Evolutionary conservation across 345 rosid species (phyloP).

Genomic region (Salix udensis): DNA sequence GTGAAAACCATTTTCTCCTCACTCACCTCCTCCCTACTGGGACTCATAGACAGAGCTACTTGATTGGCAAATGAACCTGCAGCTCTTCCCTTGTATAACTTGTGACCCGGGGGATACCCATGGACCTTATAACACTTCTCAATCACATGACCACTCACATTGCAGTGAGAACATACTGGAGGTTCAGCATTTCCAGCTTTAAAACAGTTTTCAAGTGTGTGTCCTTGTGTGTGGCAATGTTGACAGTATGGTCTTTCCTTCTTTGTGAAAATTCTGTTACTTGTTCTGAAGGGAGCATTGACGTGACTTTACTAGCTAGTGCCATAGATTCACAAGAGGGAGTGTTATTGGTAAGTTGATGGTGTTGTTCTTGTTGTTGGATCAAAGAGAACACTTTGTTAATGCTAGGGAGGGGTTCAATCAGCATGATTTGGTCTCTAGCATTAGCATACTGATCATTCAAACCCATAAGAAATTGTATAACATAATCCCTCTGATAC

Average conservation of each 20-base stretch:
- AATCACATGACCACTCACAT: neutral
- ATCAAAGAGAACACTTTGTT: neutral
- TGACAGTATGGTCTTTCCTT: neutral
- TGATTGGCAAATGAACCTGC: too few relatives aligned
- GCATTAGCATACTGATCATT: too few relatives aligned
- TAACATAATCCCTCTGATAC: too few relatives aligned
- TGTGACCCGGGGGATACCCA: too few relatives aligned
- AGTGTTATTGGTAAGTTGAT: neutral
- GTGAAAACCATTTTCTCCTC: too few relatives aligned
- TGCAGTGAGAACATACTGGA: neutral
- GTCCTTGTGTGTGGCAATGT: neutral
- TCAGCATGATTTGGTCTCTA: neutral
- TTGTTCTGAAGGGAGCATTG: accelerated
- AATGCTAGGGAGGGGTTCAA: accelerated
- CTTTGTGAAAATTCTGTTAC: neutral
- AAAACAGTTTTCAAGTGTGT: neutral
- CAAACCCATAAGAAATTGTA: too few relatives aligned
- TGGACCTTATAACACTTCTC: too few relatives aligned
- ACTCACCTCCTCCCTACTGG: too few relatives aligned
- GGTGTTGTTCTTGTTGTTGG: neutral
- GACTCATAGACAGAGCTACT: too few relatives aligned
- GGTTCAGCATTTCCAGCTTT: neutral
- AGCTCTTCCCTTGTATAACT: too few relatives aligned
- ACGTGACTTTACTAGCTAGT: accelerated
- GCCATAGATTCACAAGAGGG: neutral